phyloP scores from a whole-genome alignment of 768 basidiomycete genomes.

The Podaxis sp. region DNA sequence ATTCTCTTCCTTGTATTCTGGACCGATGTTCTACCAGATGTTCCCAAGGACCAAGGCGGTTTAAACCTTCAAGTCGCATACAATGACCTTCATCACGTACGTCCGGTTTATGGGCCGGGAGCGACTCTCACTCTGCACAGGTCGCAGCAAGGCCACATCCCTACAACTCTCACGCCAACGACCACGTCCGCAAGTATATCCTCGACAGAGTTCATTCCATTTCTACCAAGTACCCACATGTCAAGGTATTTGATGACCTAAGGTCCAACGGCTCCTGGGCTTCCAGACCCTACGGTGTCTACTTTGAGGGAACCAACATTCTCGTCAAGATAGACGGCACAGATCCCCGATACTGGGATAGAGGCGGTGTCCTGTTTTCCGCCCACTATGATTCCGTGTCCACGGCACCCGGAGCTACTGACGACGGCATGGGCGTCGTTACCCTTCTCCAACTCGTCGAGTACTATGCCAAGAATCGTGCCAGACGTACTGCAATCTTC shows the following conservation, averaged over 20 bases:
- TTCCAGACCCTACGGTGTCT: constrained; percentile 25
- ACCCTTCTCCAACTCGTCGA: constrained; percentile 64
- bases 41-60: constrained; percentile 11
- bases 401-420: constrained; percentile 69
- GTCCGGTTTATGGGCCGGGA: background rate
- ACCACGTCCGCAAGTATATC: constrained; percentile 57
- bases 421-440: constrained; percentile 71
- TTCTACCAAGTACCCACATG: constrained; percentile 36
- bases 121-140: constrained; percentile 21
- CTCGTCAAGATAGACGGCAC: constrained; percentile 46
- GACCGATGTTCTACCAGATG: constrained; percentile 10
- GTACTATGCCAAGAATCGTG: constrained; percentile 44
- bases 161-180: constrained; percentile 75
- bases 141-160: constrained; percentile 72
- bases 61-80: constrained; percentile 11
- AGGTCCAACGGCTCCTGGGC: constrained; percentile 48
- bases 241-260: constrained; percentile 33
- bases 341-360: constrained; percentile 3
- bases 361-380: constrained; percentile 61
- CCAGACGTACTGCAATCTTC: constrained; percentile 64
- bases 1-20: constrained; percentile 12
- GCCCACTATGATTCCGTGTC: constrained; percentile 84
- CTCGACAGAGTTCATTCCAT: constrained; percentile 48
- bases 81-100: constrained; percentile 14
- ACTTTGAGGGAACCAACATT: constrained; percentile 68